Evolutionary conservation across 257 asterid genomes (phyloP), one percentile per base, ranked within the genome.

Genomic region (Solanum pennellii): DNA sequence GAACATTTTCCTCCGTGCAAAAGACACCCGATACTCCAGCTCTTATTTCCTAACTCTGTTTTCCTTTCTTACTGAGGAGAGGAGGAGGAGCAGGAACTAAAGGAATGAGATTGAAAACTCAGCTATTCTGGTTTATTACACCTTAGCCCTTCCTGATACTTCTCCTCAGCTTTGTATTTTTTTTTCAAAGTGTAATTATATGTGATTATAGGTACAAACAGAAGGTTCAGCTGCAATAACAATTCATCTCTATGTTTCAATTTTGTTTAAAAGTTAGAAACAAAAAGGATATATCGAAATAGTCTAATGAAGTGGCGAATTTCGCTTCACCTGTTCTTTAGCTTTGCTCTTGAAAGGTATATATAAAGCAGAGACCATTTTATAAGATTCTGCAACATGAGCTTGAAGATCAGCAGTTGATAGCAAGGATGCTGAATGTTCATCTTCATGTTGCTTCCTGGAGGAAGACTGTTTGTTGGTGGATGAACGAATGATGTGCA

Each of bases 301-400:
- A 47, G 68, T 5, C 21, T 27, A 39, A 45, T 47, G 11, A 80
- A 80, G 69, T 29, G 68, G 85, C 37, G 65, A 59, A 20, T 47
- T 60, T 82, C 62, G 14, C 79, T 86, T 86, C 89, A 97, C 99
- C 98, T 96, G 98, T 86, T 97, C 99, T 89, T 92, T 96, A 41
- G 96, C 94, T 91, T 94, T 96, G 92, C 88, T 93, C 93, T 94
- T 95, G 89, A 97, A 97, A 76, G 99, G 98, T 69, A 89, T 95
- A 86, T 97, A 97, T 88, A 97, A 90, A 88, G 98, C 99, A 76
- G 97, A 94, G 82, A 93, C 99, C 98, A 97, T 92, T 91, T 97
- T 95, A 73, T 95, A 97, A 31, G 99, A 96, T 90, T 97, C 99
- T 21, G 93, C 94, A 89, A 95, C 87, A 87, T 94, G 94, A 91